These are phyloP conservation scores for Acacia crassicarpa DNA, from an alignment of 306 rosid species.

Conservation along the genomic window DNA sequence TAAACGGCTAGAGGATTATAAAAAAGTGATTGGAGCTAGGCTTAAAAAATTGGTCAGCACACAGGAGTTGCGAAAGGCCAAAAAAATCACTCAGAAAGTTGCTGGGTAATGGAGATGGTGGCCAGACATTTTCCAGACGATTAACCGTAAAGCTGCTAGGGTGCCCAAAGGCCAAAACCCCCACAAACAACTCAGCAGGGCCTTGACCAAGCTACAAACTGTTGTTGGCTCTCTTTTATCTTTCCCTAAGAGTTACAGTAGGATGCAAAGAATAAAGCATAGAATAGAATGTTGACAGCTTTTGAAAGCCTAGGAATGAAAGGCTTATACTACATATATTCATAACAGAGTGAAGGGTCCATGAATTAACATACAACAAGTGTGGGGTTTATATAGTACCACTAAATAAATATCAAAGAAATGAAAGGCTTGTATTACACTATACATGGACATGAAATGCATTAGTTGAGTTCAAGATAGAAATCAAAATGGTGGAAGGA, in stretches of 20 bases:
- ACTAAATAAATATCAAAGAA: background rate
- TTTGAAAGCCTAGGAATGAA: background rate
- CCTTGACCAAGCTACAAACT: background rate
- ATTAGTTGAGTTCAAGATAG: background rate
- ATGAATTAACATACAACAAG: background rate
- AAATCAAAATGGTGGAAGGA: conserved; percentile 7
- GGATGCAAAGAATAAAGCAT: background rate
- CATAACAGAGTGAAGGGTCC: background rate
- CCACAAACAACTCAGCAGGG: background rate
- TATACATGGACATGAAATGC: background rate
- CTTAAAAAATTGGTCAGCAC: background rate
- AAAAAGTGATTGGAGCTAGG: background rate
- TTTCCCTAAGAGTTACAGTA: background rate
- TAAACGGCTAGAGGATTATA: background rate
- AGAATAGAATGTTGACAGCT: background rate
- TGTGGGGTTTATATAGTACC: background rate
- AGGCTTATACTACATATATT: background rate
- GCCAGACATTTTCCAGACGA: background rate
- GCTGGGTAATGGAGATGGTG: background rate
- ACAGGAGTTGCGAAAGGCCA: background rate
- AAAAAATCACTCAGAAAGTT: background rate
- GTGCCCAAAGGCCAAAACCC: background rate
- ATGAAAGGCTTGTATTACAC: background rate
- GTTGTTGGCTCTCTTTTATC: background rate
- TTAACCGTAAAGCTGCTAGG: background rate